Conservation (phyloP, 257 asterid species). For the Eustoma russellianum region DNA sequence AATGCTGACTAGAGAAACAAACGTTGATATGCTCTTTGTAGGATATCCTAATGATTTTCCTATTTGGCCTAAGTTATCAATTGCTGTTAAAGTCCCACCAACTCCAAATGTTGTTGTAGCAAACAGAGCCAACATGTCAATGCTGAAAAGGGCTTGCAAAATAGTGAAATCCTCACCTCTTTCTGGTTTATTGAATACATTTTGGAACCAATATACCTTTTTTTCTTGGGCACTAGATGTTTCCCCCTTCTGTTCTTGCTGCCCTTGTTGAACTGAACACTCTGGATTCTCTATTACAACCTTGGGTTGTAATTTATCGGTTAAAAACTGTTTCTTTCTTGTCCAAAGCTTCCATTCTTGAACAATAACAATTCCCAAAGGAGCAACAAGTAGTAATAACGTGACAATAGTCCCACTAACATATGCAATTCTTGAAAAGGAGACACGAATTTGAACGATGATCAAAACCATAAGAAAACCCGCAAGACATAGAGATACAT, state of each 20-base stretch:
- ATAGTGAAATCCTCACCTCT: constrained; percentile 46
- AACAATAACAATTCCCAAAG: constrained; percentile 19
- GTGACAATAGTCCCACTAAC: constrained; percentile 24
- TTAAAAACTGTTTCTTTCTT: not conserved
- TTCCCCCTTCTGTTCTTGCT: not conserved
- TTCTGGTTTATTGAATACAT: constrained; percentile 27
- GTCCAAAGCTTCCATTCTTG: constrained; percentile 29
- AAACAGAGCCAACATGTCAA: constrained; percentile 41
- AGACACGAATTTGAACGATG: constrained; percentile 25
- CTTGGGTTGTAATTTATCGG: not conserved
- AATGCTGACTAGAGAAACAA: constrained; percentile 51
- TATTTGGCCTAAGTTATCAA: constrained; percentile 52
- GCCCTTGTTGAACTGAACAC: not conserved
- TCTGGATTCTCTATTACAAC: constrained; percentile 6
- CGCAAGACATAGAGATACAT: constrained; percentile 31
- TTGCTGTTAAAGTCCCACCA: constrained; percentile 49
- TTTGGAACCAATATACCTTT: constrained; percentile 10
- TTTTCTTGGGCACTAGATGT: not conserved
- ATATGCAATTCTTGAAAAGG: constrained; percentile 19
- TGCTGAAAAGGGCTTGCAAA: constrained; percentile 40
- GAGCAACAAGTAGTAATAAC: constrained; percentile 26
- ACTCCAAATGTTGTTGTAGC: constrained; percentile 27
- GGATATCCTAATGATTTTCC: constrained; percentile 44
- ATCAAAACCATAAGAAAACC: constrained; percentile 38
- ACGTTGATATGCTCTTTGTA: constrained; percentile 27